These are phyloP conservation scores for Blastocystis sp. DNA, from an alignment of 352 stramenopile genomes.

Conservation along the genomic window DNA sequence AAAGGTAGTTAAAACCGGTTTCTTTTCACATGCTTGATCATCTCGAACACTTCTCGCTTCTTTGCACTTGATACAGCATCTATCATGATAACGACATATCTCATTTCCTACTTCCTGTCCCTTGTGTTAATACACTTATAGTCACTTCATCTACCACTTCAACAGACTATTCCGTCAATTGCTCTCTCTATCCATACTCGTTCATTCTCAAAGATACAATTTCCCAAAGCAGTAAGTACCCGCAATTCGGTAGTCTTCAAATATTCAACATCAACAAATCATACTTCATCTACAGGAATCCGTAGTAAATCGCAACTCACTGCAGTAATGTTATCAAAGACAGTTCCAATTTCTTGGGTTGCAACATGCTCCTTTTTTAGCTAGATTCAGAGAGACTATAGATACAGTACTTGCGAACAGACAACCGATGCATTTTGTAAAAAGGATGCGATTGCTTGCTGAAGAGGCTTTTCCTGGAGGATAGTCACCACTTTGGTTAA, in stretches of 20 bases:
- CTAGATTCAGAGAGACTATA: neutral
- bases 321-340: neutral
- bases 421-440: neutral
- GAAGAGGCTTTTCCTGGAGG: neutral
- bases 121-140: neutral
- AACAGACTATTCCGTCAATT: neutral
- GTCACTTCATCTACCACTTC: neutral
- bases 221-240: neutral
- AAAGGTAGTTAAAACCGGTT: too few species aligned
- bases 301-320: conserved; percentile 40
- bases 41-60: neutral
- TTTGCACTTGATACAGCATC: neutral
- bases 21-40: too few species aligned
- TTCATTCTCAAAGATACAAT: neutral
- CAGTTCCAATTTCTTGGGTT: neutral
- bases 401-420: too few species aligned
- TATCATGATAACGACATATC: neutral
- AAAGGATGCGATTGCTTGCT: neutral
- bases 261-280: neutral
- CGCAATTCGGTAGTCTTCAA: neutral
- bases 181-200: neutral
- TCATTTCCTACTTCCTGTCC: neutral
- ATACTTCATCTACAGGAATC: neutral
- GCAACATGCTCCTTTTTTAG: neutral
- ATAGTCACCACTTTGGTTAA: conserved; percentile 27